Evolutionary conservation across 2,329 filamentous ascomycete species (phyloP).

Genomic region (Xylaria sp.): DNA sequence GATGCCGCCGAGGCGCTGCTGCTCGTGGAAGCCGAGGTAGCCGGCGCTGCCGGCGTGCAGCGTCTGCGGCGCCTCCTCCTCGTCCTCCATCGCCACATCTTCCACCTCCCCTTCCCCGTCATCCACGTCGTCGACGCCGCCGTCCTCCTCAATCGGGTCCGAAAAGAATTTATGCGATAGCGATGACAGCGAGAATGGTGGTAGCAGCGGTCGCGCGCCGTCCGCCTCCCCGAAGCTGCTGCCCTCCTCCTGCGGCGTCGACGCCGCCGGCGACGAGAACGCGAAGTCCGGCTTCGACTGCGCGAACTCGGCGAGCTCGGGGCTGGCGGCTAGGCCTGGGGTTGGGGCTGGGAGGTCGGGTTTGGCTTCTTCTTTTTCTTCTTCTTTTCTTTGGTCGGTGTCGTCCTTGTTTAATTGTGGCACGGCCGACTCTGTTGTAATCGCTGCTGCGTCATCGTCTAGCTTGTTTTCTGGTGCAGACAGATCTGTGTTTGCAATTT

Average conservation of each 20-base stretch:
- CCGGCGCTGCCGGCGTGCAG: constrained; percentile 32
- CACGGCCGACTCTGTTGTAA: background rate
- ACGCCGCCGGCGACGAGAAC: constrained; percentile 28
- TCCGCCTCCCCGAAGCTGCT: constrained; percentile 6
- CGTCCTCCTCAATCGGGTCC: constrained; percentile 16
- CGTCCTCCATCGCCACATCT: too few species aligned
- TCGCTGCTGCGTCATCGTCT: background rate
- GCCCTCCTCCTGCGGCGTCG: constrained; percentile 19
- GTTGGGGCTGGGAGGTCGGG: background rate
- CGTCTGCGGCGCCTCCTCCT: background rate
- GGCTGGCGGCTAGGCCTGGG: too few species aligned
- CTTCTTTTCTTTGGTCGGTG: background rate
- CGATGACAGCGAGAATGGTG: too few species aligned
- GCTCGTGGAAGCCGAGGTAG: constrained; percentile 36
- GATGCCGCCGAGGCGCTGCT: constrained; percentile 30
- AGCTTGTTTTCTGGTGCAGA: background rate
- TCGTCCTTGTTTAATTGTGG: background rate
- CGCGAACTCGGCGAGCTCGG: too few species aligned
- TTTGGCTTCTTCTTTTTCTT: background rate
- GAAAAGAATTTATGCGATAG: too few species aligned
- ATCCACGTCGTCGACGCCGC: constrained; percentile 4
- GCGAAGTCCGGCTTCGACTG: constrained; percentile 33
- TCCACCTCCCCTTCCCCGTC: too few species aligned
- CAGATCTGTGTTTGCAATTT: too few species aligned
- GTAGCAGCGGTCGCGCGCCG: background rate